Evolutionary conservation across 768 basidiomycete genomes (phyloP).

Genomic region (Fibroporia radiculosa): DNA sequence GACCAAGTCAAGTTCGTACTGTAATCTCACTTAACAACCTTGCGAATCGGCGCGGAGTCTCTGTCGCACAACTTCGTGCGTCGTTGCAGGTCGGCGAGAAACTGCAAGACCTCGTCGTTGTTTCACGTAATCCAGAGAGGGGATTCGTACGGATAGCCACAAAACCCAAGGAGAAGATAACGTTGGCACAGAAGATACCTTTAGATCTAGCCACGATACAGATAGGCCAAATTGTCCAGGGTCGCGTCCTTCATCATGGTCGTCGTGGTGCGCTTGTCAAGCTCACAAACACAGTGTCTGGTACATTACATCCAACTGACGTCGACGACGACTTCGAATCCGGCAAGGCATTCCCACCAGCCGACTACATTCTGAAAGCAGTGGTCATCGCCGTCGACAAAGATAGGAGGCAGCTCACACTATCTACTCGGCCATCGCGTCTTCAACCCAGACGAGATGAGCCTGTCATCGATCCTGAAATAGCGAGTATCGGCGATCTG

Average conservation of each 20-base stretch:
- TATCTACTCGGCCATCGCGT: conserved; percentile 76
- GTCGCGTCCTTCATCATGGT: conserved; percentile 69
- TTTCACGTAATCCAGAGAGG: conserved; percentile 80
- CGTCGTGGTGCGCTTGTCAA: conserved; percentile 73
- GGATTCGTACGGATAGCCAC: conserved; percentile 81
- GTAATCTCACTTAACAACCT: conserved; percentile 84
- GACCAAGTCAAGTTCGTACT: conserved; percentile 63
- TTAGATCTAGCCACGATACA: conserved; percentile 60
- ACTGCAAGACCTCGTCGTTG: conserved; percentile 76
- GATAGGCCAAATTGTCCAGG: conserved; percentile 71
- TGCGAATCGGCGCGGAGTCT: conserved; percentile 68
- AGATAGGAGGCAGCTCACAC: conserved; percentile 56
- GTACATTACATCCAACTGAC: conserved; percentile 78
- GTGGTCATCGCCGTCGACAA: conserved; percentile 64
- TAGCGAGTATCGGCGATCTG: conserved; percentile 51
- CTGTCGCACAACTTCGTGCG: conserved; percentile 56
- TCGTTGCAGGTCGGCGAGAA: conserved; percentile 61
- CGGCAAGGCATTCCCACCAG: conserved; percentile 45
- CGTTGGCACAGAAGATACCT: conserved; percentile 37
- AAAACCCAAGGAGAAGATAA: conserved; percentile 49
- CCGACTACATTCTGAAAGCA: conserved; percentile 64
- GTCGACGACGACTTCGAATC: conserved; percentile 69
- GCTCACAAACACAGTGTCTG: conserved; percentile 61
- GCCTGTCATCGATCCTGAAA: conserved; percentile 59
- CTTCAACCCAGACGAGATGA: conserved; percentile 44